phyloP scores from a whole-genome alignment of 495 filamentous ascomycete genomes.

The Xylaria palmicola region DNA sequence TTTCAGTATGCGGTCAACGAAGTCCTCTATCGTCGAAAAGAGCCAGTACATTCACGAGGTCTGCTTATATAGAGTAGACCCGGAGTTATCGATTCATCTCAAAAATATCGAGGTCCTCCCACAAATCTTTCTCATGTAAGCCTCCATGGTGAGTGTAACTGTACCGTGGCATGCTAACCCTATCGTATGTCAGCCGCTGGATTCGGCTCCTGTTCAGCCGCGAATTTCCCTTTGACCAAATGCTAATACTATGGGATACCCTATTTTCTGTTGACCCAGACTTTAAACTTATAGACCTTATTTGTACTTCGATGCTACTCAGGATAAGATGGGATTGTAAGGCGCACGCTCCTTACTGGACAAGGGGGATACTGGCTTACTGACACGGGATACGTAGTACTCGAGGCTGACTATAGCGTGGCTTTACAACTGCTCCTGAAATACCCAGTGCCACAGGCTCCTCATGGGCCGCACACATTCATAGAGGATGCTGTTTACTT shows the following conservation, averaged over 20 bases:
- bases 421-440: slow-evolving; percentile 78
- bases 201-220: slow-evolving; percentile 89
- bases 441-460: slow-evolving; percentile 67
- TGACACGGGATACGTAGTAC: slow-evolving; percentile 55
- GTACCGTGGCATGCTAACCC: slow-evolving; percentile 9
- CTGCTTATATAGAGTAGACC: slow-evolving; percentile 72
- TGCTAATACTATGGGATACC: slow-evolving; percentile 83
- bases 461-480: slow-evolving; percentile 69
- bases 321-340: slow-evolving; percentile 87
- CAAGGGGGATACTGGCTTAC: neutral
- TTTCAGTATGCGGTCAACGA: slow-evolving; percentile 29
- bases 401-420: slow-evolving; percentile 81
- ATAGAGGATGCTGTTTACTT: slow-evolving; percentile 88
- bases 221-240: slow-evolving; percentile 85
- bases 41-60: slow-evolving; percentile 84
- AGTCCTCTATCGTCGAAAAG: slow-evolving; percentile 76
- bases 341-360: slow-evolving; percentile 25
- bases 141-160: neutral
- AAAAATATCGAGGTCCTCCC: slow-evolving; percentile 86
- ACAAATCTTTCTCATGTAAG: slow-evolving; percentile 92
- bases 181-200: slow-evolving; percentile 67
- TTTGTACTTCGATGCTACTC: slow-evolving; percentile 92
- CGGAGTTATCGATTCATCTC: slow-evolving; percentile 78
- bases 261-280: slow-evolving; percentile 85
- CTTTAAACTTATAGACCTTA: slow-evolving; percentile 79